Conservation (phyloP, 1,139 yeast genomes). For the Yamadazyma trypodendri region DNA sequence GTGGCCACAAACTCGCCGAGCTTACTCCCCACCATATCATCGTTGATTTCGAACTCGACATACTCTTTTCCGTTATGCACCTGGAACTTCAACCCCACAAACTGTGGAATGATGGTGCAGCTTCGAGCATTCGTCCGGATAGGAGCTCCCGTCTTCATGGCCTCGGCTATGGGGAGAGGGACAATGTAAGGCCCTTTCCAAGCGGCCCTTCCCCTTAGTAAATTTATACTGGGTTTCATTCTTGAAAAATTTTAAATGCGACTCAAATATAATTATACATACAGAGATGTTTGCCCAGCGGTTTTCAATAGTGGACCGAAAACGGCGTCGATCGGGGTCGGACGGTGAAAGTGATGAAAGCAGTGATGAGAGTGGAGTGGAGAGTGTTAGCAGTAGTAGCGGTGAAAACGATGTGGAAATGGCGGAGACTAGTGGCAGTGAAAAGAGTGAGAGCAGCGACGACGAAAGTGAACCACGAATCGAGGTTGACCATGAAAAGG, state of each 20-base stretch:
- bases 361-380: constrained; percentile 9
- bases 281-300: constrained; percentile 73
- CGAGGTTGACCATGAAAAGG: neutral
- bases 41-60: constrained; percentile 82
- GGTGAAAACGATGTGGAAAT: constrained; percentile 16
- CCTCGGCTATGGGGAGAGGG: constrained; percentile 87
- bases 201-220: constrained; percentile 62
- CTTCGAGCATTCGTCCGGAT: constrained; percentile 92
- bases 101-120: constrained; percentile 91
- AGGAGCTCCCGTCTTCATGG: constrained; percentile 76
- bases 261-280: constrained; percentile 15
- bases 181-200: constrained; percentile 97
- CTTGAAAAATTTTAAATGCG: constrained; percentile 5
- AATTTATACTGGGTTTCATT: constrained; percentile 59
- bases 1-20: constrained; percentile 96
- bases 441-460: constrained; percentile 11
- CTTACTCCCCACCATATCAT: constrained; percentile 97
- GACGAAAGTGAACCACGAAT: constrained; percentile 2
- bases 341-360: constrained; percentile 16
- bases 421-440: constrained; percentile 15
- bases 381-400: constrained; percentile 12
- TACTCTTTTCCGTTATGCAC: constrained; percentile 95
- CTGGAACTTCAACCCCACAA: constrained; percentile 91
- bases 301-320: constrained; percentile 20
- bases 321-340: constrained; percentile 3